phyloP scores from a whole-genome alignment of 2,329 filamentous ascomycete genomes.

The Claviceps monticola region DNA sequence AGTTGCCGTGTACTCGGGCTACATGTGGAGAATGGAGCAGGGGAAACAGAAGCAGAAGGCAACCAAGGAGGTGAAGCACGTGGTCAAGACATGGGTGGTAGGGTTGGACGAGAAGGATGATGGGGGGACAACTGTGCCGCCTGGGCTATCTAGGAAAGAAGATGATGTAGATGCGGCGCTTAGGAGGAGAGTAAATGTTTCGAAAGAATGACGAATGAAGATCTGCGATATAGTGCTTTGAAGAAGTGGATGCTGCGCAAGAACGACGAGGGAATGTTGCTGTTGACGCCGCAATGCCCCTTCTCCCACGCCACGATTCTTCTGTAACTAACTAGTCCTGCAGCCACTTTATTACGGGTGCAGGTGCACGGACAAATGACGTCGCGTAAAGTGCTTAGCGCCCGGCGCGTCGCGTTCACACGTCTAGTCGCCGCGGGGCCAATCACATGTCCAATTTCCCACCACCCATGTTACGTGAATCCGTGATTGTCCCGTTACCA shows the following conservation, averaged over 20 bases:
- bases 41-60: constrained; percentile 49
- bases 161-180: constrained; percentile 9
- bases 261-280: not conserved
- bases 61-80: constrained; percentile 50
- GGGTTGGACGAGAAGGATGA: constrained; percentile 22
- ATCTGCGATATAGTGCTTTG: no score
- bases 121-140: constrained; percentile 13
- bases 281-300: not conserved
- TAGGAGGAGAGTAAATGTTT: constrained; percentile 14
- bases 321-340: not conserved
- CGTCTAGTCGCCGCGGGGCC: constrained; percentile 1
- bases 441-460: not conserved
- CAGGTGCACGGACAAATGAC: constrained; percentile 6
- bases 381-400: constrained; percentile 6
- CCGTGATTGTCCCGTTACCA: not conserved
- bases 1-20: constrained; percentile 63
- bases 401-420: constrained; percentile 5
- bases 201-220: not conserved
- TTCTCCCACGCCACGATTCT: not conserved
- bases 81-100: constrained; percentile 60
- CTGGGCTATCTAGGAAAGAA: constrained; percentile 12
- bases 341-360: not conserved
- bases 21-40: constrained; percentile 56
- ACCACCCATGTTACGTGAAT: not conserved
- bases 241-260: constrained; percentile 2